Conservation (phyloP, 768 basidiomycete species). For the Coprinopsis cinerea region DNA sequence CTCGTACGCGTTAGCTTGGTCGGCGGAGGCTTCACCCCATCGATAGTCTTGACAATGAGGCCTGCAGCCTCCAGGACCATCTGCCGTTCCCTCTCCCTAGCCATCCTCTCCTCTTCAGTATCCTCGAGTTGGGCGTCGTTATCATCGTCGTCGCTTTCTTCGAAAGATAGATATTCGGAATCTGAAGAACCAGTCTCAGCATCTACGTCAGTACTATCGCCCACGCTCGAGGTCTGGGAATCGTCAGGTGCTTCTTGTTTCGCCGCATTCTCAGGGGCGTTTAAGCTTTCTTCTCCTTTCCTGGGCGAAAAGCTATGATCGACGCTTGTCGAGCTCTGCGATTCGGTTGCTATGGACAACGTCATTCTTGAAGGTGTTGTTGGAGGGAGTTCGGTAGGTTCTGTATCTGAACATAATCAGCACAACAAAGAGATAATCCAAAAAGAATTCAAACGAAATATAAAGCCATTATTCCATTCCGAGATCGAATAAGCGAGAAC, state of each 20-base stretch:
- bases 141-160: conserved; percentile 30
- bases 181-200: conserved; percentile 31
- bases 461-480: conserved; percentile 17
- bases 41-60: conserved; percentile 56
- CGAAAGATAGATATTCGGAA: conserved; percentile 33
- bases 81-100: conserved; percentile 69
- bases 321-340: neutral
- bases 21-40: conserved; percentile 42
- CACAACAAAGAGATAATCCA: neutral
- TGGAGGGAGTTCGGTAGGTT: too few relatives aligned
- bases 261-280: conserved; percentile 5
- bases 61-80: conserved; percentile 88
- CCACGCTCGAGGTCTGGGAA: conserved; percentile 10
- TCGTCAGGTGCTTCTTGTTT: conserved; percentile 4
- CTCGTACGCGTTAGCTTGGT: conserved; percentile 28
- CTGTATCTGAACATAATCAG: neutral
- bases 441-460: neutral
- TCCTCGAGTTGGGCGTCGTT: conserved; percentile 30
- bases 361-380: neutral
- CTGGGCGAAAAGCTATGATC: neutral
- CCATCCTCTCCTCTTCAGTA: conserved; percentile 45
- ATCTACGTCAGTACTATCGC: conserved; percentile 25
- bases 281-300: neutral
- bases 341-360: neutral
- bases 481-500: neutral